Percentiles rank a stretch among this genome's conserved stretches.
Conservation (phyloP, 345 rosid genomes). For the Heritiera fomes region DNA sequence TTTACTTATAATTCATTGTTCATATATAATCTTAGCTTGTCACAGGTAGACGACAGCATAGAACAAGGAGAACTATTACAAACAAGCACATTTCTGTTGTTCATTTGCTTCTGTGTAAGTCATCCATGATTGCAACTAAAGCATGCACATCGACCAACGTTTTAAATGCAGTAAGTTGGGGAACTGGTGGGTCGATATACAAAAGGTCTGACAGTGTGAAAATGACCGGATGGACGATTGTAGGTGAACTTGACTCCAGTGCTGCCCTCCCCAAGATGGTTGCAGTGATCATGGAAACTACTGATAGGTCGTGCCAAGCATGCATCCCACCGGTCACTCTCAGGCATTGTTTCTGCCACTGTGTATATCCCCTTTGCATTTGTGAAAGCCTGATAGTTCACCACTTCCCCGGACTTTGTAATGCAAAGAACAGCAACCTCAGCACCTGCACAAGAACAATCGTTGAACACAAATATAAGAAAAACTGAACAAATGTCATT, state of each 20-base stretch:
- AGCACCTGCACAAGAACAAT: slow-evolving; percentile 56
- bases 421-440: slow-evolving; percentile 98
- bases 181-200: slow-evolving; percentile 57
- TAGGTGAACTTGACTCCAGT: slow-evolving; percentile 80
- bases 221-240: slow-evolving; percentile 74
- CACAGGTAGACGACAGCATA: background rate
- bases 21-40: background rate
- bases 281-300: slow-evolving; percentile 84
- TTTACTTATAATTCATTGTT: background rate
- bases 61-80: background rate
- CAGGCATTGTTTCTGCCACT: slow-evolving; percentile 96
- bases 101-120: background rate
- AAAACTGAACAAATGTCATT: background rate
- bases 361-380: slow-evolving; percentile 76
- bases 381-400: slow-evolving; percentile 93
- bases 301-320: slow-evolving; percentile 87
- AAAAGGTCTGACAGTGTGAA: slow-evolving; percentile 68
- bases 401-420: slow-evolving; percentile 87
- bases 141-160: background rate
- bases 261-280: slow-evolving; percentile 53
- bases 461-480: background rate
- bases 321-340: slow-evolving; percentile 94
- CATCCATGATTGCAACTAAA: background rate
- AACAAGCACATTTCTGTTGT: no score
- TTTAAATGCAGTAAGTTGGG: slow-evolving; percentile 66